A percentile compares a stretch with the other conserved stretches of the same genome.
Evolutionary conservation across 257 asterid species (phyloP).

Genomic region (Anisodus acutangulus): DNA sequence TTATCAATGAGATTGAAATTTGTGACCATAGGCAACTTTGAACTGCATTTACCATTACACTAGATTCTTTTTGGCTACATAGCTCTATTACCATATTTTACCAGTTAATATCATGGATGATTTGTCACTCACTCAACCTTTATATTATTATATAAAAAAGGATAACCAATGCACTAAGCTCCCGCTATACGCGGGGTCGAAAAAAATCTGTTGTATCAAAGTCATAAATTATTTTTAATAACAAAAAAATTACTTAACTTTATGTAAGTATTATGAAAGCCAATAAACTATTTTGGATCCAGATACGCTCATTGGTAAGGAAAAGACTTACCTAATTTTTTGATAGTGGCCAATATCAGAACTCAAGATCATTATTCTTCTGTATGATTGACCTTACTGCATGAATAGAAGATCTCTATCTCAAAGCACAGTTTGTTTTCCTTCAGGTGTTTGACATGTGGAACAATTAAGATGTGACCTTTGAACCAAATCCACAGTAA

Average conservation of each 20-base stretch:
- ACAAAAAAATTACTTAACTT: background rate
- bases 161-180: too few relatives aligned
- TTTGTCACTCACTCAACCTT: background rate
- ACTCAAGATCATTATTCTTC: background rate
- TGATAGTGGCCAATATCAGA: conserved; percentile 12
- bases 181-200: too few relatives aligned
- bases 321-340: background rate
- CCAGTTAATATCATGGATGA: background rate
- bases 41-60: background rate
- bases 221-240: background rate
- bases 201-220: background rate
- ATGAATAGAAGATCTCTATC: background rate
- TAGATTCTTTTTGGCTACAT: background rate
- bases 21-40: background rate
- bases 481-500: background rate
- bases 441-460: background rate
- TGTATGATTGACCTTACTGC: background rate
- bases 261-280: background rate
- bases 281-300: background rate
- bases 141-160: background rate
- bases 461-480: background rate
- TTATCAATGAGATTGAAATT: background rate
- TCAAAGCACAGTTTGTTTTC: background rate
- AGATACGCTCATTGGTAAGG: background rate
- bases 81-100: background rate